A percentile compares a stretch with the other conserved stretches of the same genome.
Conservation (phyloP, 1,284 basidiomycete species). For the Butyriboletus appendiculatus region DNA sequence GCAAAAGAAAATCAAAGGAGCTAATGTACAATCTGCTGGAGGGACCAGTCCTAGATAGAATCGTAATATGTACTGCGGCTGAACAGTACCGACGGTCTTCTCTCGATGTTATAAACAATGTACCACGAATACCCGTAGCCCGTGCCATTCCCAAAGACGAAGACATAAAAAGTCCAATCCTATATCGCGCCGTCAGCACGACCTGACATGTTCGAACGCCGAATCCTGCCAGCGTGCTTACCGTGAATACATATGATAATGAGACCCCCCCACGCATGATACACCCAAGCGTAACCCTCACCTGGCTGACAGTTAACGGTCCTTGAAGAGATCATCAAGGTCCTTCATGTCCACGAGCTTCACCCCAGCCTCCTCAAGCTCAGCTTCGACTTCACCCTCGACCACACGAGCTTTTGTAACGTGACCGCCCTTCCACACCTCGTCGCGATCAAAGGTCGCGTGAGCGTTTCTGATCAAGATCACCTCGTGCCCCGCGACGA, state of each 20-base stretch:
- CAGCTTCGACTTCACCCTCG: constrained; percentile 48
- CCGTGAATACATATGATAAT: constrained; percentile 7
- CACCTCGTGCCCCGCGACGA: constrained; percentile 63
- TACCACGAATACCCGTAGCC: not conserved
- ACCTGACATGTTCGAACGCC: not conserved
- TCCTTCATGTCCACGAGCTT: constrained; percentile 65
- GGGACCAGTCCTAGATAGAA: too few species aligned
- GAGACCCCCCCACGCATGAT: not conserved
- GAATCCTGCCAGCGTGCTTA: constrained; percentile 4
- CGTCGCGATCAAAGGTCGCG: constrained; percentile 63
- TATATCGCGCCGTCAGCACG: constrained; percentile 6
- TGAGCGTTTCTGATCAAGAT: constrained; percentile 62
- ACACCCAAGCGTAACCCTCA: not conserved
- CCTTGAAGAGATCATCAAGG: constrained; percentile 54
- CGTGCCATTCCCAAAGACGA: not conserved
- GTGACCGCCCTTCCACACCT: constrained; percentile 55
- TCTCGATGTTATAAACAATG: not conserved
- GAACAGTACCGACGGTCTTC: too few species aligned
- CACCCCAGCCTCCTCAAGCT: constrained; percentile 66
- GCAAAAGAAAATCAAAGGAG: too few species aligned
- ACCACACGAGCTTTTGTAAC: constrained; percentile 45
- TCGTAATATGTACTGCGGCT: too few species aligned
- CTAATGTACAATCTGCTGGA: too few species aligned
- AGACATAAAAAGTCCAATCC: not conserved
- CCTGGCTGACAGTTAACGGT: constrained; percentile 31